Evolutionary conservation across 2,329 filamentous ascomycete species (phyloP).

Genomic region (Didymella lethalis): DNA sequence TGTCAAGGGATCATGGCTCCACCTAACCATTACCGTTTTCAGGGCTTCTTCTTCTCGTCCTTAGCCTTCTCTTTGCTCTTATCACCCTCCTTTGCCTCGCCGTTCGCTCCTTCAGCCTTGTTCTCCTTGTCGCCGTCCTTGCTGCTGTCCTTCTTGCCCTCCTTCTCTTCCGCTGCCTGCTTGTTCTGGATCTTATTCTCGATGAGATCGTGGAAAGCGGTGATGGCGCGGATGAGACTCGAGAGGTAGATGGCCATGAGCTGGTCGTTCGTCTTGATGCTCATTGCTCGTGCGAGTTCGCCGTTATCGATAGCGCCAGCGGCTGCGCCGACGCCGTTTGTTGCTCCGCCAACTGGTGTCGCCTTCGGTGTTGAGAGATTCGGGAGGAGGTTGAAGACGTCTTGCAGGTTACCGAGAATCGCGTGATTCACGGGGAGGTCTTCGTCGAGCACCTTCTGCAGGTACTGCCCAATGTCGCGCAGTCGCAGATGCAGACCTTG

Average conservation of each 20-base stretch:
- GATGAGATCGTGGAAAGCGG: slow-evolving; percentile 97
- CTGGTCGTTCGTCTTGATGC: slow-evolving; percentile 98
- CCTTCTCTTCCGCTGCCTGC: slow-evolving; percentile 95
- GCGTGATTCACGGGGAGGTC: slow-evolving; percentile 96
- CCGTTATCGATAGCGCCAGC: slow-evolving; percentile 68
- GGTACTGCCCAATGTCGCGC: slow-evolving; percentile 92
- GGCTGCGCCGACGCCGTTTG: slow-evolving; percentile 59
- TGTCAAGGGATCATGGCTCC: not conserved
- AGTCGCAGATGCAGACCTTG: slow-evolving; percentile 94
- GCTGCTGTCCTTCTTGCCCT: slow-evolving; percentile 68
- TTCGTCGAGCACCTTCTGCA: slow-evolving; percentile 93
- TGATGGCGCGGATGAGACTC: slow-evolving; percentile 95
- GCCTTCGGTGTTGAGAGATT: slow-evolving; percentile 88
- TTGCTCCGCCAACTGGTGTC: slow-evolving; percentile 56
- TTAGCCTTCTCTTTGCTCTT: slow-evolving; percentile 65
- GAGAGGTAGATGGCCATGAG: slow-evolving; percentile 98
- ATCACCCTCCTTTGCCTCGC: slow-evolving; percentile 58
- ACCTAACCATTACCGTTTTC: not conserved
- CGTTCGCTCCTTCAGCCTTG: slow-evolving; percentile 63
- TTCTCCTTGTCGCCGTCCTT: slow-evolving; percentile 72
- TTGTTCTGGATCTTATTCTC: slow-evolving; percentile 99
- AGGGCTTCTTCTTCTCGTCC: slow-evolving; percentile 61
- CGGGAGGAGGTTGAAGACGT: slow-evolving; percentile 97
- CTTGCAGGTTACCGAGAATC: slow-evolving; percentile 97
- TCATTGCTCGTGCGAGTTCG: slow-evolving; percentile 95